These are phyloP conservation scores for Ophiostoma quercus DNA, from an alignment of 2,329 filamentous ascomycete species.

Conservation along the genomic window DNA sequence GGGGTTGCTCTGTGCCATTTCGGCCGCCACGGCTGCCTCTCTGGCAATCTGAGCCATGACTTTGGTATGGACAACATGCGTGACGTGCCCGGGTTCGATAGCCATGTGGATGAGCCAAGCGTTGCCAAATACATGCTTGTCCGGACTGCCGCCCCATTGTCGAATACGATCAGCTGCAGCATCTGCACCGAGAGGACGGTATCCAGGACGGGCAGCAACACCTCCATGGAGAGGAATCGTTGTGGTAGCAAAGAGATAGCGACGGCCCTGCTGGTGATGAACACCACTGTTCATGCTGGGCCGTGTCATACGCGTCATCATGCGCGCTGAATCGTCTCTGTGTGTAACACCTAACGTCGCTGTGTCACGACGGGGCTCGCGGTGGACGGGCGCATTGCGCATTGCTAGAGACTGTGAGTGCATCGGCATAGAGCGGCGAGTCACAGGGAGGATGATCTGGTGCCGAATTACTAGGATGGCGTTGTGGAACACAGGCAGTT, in stretches of 20 bases:
- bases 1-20: not conserved
- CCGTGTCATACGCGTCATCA: not conserved
- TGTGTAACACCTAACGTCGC: not conserved
- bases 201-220: slow-evolving; percentile 24
- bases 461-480: slow-evolving; percentile 23
- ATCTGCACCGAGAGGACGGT: slow-evolving; percentile 24
- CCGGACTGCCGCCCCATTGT: slow-evolving; percentile 25
- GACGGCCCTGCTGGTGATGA: slow-evolving; percentile 22
- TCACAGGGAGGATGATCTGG: slow-evolving; percentile 25
- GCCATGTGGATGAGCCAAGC: slow-evolving; percentile 27
- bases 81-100: slow-evolving; percentile 23
- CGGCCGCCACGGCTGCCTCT: not conserved
- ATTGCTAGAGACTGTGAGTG: not conserved
- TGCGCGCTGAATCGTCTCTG: not conserved
- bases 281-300: not conserved
- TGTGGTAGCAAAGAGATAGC: slow-evolving; percentile 25
- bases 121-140: slow-evolving; percentile 27
- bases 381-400: not conserved
- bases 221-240: slow-evolving; percentile 25
- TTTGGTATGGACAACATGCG: slow-evolving; percentile 21
- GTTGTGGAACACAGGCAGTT: slow-evolving; percentile 12
- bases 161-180: slow-evolving; percentile 23
- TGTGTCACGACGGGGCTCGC: not conserved
- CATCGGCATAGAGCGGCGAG: not conserved
- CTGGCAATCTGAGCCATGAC: slow-evolving; percentile 22